Conservation (phyloP, 768 basidiomycete species). For the Leccinum barrowsii region DNA sequence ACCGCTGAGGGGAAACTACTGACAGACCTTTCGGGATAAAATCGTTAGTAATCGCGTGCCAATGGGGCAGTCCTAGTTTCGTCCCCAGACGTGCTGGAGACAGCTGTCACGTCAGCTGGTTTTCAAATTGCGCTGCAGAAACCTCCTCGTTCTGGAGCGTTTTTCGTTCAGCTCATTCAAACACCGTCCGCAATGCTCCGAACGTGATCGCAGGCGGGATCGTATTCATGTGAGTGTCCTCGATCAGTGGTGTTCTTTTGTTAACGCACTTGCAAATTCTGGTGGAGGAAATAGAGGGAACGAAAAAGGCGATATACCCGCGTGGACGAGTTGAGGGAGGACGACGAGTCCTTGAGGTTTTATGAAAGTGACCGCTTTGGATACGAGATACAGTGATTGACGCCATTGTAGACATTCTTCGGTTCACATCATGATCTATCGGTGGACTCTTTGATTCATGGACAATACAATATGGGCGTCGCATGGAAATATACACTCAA, state of each 20-base stretch:
- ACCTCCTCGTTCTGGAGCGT: constrained; percentile 6
- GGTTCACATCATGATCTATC: background rate
- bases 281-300: background rate
- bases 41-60: too few relatives aligned
- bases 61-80: too few relatives aligned
- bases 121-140: too few relatives aligned
- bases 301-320: too few relatives aligned
- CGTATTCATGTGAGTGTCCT: constrained; percentile 32
- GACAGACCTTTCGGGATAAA: too few relatives aligned
- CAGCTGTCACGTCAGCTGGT: too few relatives aligned
- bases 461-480: background rate
- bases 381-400: constrained; percentile 2
- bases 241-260: background rate
- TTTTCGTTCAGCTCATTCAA: too few relatives aligned
- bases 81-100: too few relatives aligned
- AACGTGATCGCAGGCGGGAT: constrained; percentile 32
- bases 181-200: background rate
- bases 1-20: too few relatives aligned
- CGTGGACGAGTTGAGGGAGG: too few relatives aligned
- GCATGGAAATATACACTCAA: background rate
- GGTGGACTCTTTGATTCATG: background rate
- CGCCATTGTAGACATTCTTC: background rate
- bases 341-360: too few relatives aligned
- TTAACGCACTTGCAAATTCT: constrained; percentile 17
- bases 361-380: background rate